A percentile compares a stretch with the other conserved stretches of the same genome.
Conservation (phyloP, 192 early-diverging fungal species). For the Pilaira anomala region DNA sequence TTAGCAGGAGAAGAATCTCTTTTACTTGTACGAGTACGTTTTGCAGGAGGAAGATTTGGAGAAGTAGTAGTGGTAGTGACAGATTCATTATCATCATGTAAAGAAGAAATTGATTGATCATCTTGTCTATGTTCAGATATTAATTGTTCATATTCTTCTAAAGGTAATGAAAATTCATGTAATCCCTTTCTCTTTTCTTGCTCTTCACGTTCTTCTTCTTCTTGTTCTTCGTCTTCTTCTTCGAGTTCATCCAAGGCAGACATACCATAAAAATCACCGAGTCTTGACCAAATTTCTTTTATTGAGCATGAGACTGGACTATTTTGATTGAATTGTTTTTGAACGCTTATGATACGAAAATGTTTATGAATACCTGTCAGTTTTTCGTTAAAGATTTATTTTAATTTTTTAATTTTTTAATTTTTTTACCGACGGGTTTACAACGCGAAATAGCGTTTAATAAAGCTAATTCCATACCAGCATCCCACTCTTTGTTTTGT, state of each 20-base stretch:
- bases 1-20: conserved; percentile 46
- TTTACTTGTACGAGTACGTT: conserved; percentile 35
- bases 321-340: conserved; percentile 45
- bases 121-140: conserved; percentile 45
- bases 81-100: neutral
- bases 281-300: conserved; percentile 45
- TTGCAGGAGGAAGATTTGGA: conserved; percentile 33
- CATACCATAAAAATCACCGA: conserved; percentile 44
- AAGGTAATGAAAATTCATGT: conserved; percentile 46
- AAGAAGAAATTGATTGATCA: conserved; percentile 22
- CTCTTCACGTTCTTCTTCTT: conserved; percentile 31
- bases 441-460: conserved; percentile 45
- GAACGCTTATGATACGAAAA: conserved; percentile 52
- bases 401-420: neutral
- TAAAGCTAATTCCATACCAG: conserved; percentile 47
- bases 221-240: conserved; percentile 40
- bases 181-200: conserved; percentile 28
- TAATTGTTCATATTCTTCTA: conserved; percentile 46
- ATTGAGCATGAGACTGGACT: conserved; percentile 40
- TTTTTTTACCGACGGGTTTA: conserved; percentile 50
- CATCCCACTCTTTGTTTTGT: conserved; percentile 41
- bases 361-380: conserved; percentile 52
- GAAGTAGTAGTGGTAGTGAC: conserved; percentile 10
- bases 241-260: conserved; percentile 48
- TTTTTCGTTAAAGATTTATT: neutral